Conservation (phyloP, 805 yeast species). For the Wickerhamiella sergipiensis region DNA sequence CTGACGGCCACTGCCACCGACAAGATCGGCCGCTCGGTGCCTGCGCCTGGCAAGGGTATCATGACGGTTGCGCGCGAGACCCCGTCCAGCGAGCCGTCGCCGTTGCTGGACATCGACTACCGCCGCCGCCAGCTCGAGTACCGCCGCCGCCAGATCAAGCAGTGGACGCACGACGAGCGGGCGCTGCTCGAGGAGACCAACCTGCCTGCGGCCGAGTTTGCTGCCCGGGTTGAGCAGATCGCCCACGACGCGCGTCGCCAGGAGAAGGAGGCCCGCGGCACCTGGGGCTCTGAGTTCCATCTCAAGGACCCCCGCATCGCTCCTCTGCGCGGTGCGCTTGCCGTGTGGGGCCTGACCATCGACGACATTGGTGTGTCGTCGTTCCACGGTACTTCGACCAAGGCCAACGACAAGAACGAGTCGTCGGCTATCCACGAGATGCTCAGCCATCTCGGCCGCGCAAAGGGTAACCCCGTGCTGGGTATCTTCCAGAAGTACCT, state of each 20-base stretch:
- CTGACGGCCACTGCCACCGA: slow-evolving; percentile 95
- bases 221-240: slow-evolving; percentile 80
- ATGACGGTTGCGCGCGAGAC: slow-evolving; percentile 95
- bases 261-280: slow-evolving; percentile 73
- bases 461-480: slow-evolving; percentile 92
- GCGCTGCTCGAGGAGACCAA: slow-evolving; percentile 53
- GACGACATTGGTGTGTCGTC: slow-evolving; percentile 96
- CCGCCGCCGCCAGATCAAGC: slow-evolving; percentile 62
- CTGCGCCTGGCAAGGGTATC: slow-evolving; percentile 99
- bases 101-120: slow-evolving; percentile 79
- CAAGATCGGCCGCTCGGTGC: slow-evolving; percentile 96
- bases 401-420: slow-evolving; percentile 98
- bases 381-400: slow-evolving; percentile 98
- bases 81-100: slow-evolving; percentile 68
- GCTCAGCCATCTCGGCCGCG: slow-evolving; percentile 91
- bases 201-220: slow-evolving; percentile 37
- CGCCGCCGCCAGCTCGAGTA: slow-evolving; percentile 79
- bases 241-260: slow-evolving; percentile 75
- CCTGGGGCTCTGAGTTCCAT: slow-evolving; percentile 94
- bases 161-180: slow-evolving; percentile 77
- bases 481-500: slow-evolving; percentile 98
- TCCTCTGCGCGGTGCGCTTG: slow-evolving; percentile 93
- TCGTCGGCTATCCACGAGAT: slow-evolving; percentile 78
- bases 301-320: slow-evolving; percentile 85
- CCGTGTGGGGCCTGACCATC: slow-evolving; percentile 80